Evolutionary conservation across 202 grass and related monocot species (phyloP).

Genomic region (Alloteropsis angusta): DNA sequence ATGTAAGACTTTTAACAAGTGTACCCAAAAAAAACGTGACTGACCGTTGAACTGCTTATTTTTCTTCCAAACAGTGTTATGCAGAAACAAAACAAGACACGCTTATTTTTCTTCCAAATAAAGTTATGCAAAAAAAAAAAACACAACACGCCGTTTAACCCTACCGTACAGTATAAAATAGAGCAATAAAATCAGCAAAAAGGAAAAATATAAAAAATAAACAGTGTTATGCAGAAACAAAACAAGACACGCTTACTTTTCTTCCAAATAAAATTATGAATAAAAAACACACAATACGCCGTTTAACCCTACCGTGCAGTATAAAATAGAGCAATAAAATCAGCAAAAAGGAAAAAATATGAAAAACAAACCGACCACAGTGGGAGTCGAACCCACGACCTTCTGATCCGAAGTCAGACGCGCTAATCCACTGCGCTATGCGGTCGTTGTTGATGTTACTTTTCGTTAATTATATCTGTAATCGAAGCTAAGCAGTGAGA

Average conservation of each 20-base stretch:
- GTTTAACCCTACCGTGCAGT: not conserved
- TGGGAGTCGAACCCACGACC: constrained; percentile 87
- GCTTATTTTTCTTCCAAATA: too few relatives aligned
- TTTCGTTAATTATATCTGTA: too few relatives aligned
- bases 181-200: too few relatives aligned
- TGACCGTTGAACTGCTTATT: not conserved
- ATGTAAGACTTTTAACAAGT: not conserved
- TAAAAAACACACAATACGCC: too few relatives aligned
- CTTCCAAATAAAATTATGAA: too few relatives aligned
- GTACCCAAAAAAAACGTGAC: not conserved
- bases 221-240: not conserved
- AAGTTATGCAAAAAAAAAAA: too few relatives aligned
- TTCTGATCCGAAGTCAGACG: constrained; percentile 99
- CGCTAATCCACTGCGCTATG: constrained; percentile 99
- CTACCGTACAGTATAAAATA: not conserved
- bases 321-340: too few relatives aligned
- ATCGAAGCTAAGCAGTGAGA: too few relatives aligned
- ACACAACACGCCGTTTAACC: not conserved
- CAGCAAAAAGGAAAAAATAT: not conserved
- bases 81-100: too few relatives aligned
- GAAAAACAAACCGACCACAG: not conserved
- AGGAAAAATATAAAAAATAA: not conserved
- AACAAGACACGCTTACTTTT: too few relatives aligned
- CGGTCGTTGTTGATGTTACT: not conserved
- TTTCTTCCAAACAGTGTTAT: not conserved